phyloP scores from a whole-genome alignment of 2,329 filamentous ascomycete species.

The Dissoconium aciculare region DNA sequence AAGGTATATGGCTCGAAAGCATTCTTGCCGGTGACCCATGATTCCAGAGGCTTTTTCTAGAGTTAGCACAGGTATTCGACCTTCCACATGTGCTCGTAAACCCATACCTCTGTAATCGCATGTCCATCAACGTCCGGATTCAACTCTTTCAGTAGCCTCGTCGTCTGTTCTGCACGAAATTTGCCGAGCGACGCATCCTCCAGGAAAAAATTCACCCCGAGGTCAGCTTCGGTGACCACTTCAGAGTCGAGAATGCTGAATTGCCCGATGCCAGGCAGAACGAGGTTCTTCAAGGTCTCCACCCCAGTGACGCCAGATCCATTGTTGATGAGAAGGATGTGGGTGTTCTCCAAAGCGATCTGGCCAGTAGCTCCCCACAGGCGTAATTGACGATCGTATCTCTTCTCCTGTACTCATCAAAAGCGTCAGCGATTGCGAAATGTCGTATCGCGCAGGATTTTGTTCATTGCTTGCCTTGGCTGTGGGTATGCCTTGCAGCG shows the following conservation, averaged over 20 bases:
- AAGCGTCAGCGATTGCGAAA: background rate
- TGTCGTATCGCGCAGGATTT: slow-evolving; percentile 22
- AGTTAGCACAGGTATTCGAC: slow-evolving; percentile 27
- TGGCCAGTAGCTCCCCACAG: slow-evolving; percentile 92
- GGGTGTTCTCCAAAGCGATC: slow-evolving; percentile 73
- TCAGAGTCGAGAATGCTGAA: slow-evolving; percentile 83
- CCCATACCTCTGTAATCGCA: slow-evolving; percentile 45
- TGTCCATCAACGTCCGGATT: slow-evolving; percentile 82
- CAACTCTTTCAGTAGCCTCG: slow-evolving; percentile 64
- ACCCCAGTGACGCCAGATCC: slow-evolving; percentile 75
- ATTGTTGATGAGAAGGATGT: slow-evolving; percentile 81
- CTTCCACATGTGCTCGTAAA: too few relatives aligned
- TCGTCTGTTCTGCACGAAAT: slow-evolving; percentile 62
- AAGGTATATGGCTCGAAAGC: slow-evolving; percentile 40
- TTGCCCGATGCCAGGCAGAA: slow-evolving; percentile 76
- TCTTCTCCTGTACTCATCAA: slow-evolving; percentile 27
- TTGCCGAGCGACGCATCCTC: slow-evolving; percentile 64
- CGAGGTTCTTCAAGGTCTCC: slow-evolving; percentile 92
- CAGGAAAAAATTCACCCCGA: slow-evolving; percentile 95
- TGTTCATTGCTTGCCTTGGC: slow-evolving; percentile 42
- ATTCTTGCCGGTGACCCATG: slow-evolving; percentile 29
- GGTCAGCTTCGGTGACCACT: slow-evolving; percentile 61
- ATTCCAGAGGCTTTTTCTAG: slow-evolving; percentile 28
- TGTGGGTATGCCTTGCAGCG: slow-evolving; percentile 36
- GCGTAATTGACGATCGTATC: slow-evolving; percentile 88